Conservation (phyloP, 2,329 filamentous ascomycete genomes). For the Alternaria rosae region DNA sequence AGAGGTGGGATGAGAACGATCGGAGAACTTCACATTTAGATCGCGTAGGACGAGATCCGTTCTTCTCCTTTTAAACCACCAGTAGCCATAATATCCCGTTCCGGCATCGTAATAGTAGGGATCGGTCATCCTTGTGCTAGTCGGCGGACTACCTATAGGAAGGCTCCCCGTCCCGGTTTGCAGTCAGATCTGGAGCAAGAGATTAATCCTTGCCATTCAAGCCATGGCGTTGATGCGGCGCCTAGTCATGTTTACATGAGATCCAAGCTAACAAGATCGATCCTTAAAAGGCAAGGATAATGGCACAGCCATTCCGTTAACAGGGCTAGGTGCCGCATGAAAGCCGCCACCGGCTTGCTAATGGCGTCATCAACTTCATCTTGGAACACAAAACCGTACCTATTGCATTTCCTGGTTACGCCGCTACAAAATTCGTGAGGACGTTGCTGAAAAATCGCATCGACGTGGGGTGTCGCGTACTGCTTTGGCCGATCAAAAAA, state of each 20-base stretch:
- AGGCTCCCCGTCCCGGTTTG: conserved; percentile 3
- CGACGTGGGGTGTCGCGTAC: neutral
- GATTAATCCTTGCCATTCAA: neutral
- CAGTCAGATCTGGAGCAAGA: conserved; percentile 1
- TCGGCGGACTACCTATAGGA: neutral
- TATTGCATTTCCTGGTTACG: neutral
- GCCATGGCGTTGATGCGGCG: neutral
- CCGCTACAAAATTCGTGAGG: neutral
- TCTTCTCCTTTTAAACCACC: conserved; percentile 5
- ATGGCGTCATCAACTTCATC: neutral
- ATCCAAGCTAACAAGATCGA: neutral
- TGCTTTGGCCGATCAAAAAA: conserved; percentile 1
- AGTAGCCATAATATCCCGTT: neutral
- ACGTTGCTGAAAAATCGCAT: neutral
- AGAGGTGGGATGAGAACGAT: neutral
- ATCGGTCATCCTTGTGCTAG: neutral
- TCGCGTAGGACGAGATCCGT: conserved; percentile 6
- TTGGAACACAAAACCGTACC: neutral
- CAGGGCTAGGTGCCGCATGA: neutral
- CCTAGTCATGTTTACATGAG: neutral
- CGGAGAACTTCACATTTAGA: neutral
- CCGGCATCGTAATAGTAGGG: neutral
- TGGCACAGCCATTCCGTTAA: neutral
- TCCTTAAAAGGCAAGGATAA: neutral
- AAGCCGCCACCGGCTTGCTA: neutral